Conservation (phyloP, 2,329 filamentous ascomycete genomes). For the Dactylellina leptospora region DNA sequence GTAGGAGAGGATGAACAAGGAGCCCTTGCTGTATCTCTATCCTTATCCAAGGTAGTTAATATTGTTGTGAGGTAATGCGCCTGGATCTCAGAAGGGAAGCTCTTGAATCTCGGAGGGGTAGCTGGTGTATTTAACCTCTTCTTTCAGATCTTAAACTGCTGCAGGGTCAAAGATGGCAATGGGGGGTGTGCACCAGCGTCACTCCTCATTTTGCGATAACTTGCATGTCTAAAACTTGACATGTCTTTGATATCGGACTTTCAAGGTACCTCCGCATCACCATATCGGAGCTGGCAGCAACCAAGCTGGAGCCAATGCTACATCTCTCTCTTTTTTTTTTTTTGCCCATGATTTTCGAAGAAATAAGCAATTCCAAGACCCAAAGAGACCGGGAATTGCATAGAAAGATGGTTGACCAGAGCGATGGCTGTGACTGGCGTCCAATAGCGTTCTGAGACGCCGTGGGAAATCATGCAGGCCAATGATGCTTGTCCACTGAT, state of each 20-base stretch:
- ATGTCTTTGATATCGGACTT: conserved; percentile 26
- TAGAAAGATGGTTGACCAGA: conserved; percentile 3
- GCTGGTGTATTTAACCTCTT: conserved; percentile 41
- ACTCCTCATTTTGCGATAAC: conserved; percentile 17
- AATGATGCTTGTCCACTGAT: conserved; percentile 51
- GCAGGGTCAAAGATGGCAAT: conserved; percentile 3
- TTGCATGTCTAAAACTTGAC: conserved; percentile 16
- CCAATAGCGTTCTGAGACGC: conserved; percentile 26
- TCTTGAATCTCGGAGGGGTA: conserved; percentile 23
- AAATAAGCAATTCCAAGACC: conserved; percentile 20
- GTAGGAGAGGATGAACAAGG: conserved; percentile 11
- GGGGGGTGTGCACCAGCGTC: conserved; percentile 9
- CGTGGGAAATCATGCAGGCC: conserved; percentile 43
- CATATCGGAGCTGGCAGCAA: conserved; percentile 30
- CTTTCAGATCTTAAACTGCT: conserved; percentile 9
- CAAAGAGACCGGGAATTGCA: conserved; percentile 19
- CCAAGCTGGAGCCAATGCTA: conserved; percentile 16
- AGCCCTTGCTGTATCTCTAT: conserved; percentile 22
- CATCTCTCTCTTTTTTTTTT: conserved; percentile 26
- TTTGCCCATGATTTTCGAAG: conserved; percentile 15
- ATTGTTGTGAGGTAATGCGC: conserved; percentile 40
- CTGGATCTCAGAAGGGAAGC: conserved; percentile 50
- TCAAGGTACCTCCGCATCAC: conserved; percentile 2
- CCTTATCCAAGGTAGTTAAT: conserved; percentile 13
- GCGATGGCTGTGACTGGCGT: conserved; percentile 12